phyloP scores from a whole-genome alignment of 768 basidiomycete species.

The Suillus alpinus region DNA sequence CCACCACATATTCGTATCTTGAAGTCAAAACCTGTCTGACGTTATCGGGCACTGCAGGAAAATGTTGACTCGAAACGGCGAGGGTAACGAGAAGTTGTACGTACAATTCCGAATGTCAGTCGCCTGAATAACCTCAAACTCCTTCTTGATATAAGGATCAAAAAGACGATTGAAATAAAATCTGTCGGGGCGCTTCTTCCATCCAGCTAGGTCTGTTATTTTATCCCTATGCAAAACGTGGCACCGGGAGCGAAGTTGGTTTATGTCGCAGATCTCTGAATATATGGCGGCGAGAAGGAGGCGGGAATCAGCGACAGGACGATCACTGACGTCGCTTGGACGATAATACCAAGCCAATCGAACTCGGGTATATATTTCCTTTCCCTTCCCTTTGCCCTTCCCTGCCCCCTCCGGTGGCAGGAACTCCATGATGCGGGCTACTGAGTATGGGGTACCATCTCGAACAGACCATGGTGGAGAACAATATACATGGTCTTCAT shows the following conservation, averaged over 20 bases:
- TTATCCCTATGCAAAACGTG: constrained; percentile 94
- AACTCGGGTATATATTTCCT: constrained; percentile 75
- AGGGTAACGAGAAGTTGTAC: constrained; percentile 31
- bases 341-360: constrained; percentile 97
- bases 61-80: constrained; percentile 12
- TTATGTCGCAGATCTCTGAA: constrained; percentile 93
- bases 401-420: constrained; percentile 74
- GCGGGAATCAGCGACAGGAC: constrained; percentile 86
- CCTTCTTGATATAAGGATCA: constrained; percentile 97
- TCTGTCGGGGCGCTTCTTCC: constrained; percentile 91
- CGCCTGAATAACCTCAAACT: constrained; percentile 92
- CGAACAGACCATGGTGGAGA: constrained; percentile 90
- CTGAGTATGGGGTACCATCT: constrained; percentile 92
- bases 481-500: constrained; percentile 92
- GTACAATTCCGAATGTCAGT: constrained; percentile 85
- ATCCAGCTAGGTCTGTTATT: constrained; percentile 87
- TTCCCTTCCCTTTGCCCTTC: constrained; percentile 63
- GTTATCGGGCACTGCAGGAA: constrained; percentile 68
- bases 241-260: constrained; percentile 90
- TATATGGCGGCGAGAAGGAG: constrained; percentile 94
- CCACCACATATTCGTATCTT: constrained; percentile 93
- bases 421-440: constrained; percentile 97
- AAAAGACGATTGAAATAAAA: constrained; percentile 97
- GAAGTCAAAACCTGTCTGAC: constrained; percentile 73
- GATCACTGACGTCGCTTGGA: constrained; percentile 92